Conservation (phyloP, 179 eudicot genomes). For the Silene noctiflora region DNA sequence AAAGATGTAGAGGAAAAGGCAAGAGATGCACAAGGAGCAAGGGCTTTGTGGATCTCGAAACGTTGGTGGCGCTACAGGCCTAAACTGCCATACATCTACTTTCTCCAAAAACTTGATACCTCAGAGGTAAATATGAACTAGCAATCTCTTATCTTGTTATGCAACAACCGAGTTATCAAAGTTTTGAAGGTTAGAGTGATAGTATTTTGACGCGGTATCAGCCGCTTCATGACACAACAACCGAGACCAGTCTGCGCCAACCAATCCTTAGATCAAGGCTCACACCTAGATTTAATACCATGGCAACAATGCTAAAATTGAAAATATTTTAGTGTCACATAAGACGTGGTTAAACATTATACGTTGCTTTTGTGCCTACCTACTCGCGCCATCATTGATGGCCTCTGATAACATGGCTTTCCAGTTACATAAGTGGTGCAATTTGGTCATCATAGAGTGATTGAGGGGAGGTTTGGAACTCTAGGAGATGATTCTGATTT, state of each 20-base stretch:
- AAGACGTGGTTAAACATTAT: neutral
- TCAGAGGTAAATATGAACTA: conserved; percentile 58
- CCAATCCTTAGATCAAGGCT: neutral
- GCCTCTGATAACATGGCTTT: neutral
- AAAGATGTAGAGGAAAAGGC: conserved; percentile 74
- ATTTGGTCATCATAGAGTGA: neutral
- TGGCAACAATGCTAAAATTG: conserved; percentile 9
- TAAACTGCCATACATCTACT: conserved; percentile 88
- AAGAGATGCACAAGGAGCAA: conserved; percentile 48
- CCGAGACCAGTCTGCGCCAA: too few relatives aligned
- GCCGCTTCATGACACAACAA: neutral
- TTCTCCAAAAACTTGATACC: conserved; percentile 79
- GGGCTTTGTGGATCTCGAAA: conserved; percentile 91
- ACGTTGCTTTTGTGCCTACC: neutral
- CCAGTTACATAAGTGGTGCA: neutral
- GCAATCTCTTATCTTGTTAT: conserved; percentile 16
- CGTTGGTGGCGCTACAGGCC: conserved; percentile 99
- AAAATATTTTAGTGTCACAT: neutral
- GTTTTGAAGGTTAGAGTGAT: neutral
- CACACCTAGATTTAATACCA: neutral
- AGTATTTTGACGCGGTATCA: neutral
- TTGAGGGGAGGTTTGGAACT: neutral
- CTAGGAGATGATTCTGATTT: neutral
- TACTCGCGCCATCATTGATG: neutral
- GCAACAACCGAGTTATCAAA: neutral